Base-by-base conservation (phyloP, 345 rosid species). In the Bretschneidera sinensis region DNA sequence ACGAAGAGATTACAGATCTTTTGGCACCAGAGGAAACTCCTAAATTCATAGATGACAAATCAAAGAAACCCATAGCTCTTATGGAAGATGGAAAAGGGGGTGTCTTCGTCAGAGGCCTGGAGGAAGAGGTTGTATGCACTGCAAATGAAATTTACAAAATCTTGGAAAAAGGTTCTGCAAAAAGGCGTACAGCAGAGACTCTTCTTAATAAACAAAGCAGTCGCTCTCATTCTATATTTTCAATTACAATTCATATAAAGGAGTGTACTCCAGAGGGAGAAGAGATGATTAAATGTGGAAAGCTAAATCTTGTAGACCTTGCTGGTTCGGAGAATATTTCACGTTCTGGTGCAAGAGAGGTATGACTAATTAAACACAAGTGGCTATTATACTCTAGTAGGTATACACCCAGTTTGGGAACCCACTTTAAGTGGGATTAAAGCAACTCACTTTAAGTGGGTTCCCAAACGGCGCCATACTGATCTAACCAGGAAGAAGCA, bases 51-150 rank as follows among this genome's bases (percentile, higher is more conserved):
- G 99, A 94, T 67, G 99, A 94, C 61, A 94, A 88, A 77, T 80
- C 96, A 23, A 90, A 94, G 75, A 94, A 88, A 61, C 89, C 99
- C 13, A 82, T 94, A 59, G 97, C 96, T 58, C 95, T 94, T 50
- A 90, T 90, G 99, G 99, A 94, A 78, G 99, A 90, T 60, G 97
- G 99, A 56, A 94, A 86, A 74, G 99, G 99, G n/a, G 96, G 95
- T 63, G 99, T 94, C 60, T 84, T 94, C 57, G 95, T 90, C 18
- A 75, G 99, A 65, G 99, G 99, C 47, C 76, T 94, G 78, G 99
- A 94, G 78, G 99, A 94, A 81, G 99, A 94, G 86, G 78, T 94
- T 19, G 99, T 94, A 56, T 74, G 84, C 56, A 80, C 97, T 60
- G 99, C 99, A 7, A 85, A 90, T 61, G 99, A 94, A 70, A 94